These are phyloP conservation scores for Saraca asoca DNA, from an alignment of 331 rosid genomes.

Conservation along the genomic window DNA sequence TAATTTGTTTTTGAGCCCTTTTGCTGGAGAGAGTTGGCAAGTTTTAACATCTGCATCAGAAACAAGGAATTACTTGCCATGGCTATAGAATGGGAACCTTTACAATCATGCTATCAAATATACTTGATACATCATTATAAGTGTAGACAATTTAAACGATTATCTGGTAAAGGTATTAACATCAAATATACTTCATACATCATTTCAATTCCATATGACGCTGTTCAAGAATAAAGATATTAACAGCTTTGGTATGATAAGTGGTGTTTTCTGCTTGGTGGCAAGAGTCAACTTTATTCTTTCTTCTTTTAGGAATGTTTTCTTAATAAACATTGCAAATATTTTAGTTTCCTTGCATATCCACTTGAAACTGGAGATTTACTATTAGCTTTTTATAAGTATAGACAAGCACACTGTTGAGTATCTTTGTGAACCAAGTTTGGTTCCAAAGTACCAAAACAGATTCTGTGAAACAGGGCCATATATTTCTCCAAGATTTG, in stretches of 20 bases:
- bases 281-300: background rate
- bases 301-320: background rate
- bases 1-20: too few species aligned
- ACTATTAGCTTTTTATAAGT: too few species aligned
- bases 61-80: background rate
- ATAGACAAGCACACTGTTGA: background rate
- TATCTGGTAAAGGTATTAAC: background rate
- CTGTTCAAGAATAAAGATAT: slow-evolving; percentile 2
- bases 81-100: background rate
- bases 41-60: background rate
- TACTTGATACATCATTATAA: slow-evolving; percentile 7
- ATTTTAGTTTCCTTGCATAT: slow-evolving; percentile 8
- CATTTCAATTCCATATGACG: background rate
- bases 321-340: slow-evolving; percentile 1
- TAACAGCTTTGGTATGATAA: background rate
- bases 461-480: background rate
- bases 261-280: slow-evolving; percentile 10
- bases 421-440: background rate
- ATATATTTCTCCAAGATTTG: background rate
- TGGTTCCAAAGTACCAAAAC: background rate
- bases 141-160: too few species aligned
- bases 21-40: background rate
- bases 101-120: background rate
- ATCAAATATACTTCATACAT: background rate
- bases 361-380: background rate